Evolutionary conservation across 495 filamentous ascomycete species (phyloP).

Genomic region (Xylaria acuta): DNA sequence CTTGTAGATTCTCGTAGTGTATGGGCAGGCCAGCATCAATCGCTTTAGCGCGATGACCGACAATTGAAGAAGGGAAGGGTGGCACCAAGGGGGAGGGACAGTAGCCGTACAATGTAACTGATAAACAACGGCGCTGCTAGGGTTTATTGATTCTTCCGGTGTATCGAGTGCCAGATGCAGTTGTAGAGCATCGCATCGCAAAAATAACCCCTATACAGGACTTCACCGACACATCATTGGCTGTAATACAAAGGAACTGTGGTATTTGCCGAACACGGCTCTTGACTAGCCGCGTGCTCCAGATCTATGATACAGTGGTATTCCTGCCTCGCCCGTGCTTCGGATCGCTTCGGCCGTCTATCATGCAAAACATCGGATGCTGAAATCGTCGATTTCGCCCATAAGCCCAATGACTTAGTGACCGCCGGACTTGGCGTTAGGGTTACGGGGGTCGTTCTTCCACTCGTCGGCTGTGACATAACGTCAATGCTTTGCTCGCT

Average conservation of each 20-base stretch:
- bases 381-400: constrained; percentile 12
- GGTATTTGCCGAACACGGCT: constrained; percentile 30
- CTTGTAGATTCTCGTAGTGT: background rate
- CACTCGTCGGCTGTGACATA: constrained; percentile 75
- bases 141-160: background rate
- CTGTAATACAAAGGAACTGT: constrained; percentile 24
- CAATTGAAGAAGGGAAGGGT: background rate
- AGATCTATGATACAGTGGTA: constrained; percentile 40
- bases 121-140: background rate
- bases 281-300: constrained; percentile 31
- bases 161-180: background rate
- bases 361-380: constrained; percentile 28
- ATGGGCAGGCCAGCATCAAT: background rate
- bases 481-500: constrained; percentile 35
- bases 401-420: constrained; percentile 37
- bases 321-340: constrained; percentile 29
- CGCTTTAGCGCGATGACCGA: background rate
- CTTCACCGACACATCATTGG: background rate
- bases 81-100: background rate
- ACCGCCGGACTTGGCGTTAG: constrained; percentile 62
- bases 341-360: constrained; percentile 36
- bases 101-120: background rate
- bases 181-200: background rate
- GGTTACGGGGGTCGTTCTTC: constrained; percentile 96
- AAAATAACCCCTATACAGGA: background rate